These are phyloP conservation scores for Candida loeiensis DNA, from an alignment of 805 yeast species.

Conservation along the genomic window DNA sequence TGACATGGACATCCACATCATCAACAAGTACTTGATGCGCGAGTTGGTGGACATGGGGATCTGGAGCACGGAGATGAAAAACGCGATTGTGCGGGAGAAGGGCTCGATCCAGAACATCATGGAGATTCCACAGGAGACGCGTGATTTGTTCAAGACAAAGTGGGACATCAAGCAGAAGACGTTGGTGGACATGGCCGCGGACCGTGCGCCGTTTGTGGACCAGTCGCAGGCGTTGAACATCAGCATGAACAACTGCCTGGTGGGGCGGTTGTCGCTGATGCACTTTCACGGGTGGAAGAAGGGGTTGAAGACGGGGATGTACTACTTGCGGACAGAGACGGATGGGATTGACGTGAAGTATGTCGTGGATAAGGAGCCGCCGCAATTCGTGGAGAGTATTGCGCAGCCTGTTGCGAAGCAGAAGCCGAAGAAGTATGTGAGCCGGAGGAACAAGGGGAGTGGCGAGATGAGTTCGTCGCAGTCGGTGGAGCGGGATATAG, in stretches of 20 bases:
- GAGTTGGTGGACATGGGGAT: constrained; percentile 79
- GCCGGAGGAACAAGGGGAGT: background rate
- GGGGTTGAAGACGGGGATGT: constrained; percentile 40
- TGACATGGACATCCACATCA: constrained; percentile 92
- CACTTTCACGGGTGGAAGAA: constrained; percentile 42
- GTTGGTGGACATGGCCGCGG: constrained; percentile 84
- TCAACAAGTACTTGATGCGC: constrained; percentile 77
- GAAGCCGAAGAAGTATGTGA: constrained; percentile 6
- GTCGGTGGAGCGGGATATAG: background rate
- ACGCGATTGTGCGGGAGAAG: constrained; percentile 65
- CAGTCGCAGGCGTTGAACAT: constrained; percentile 47
- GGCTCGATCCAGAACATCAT: constrained; percentile 84
- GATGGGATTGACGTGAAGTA: constrained; percentile 7
- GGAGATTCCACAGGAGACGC: constrained; percentile 69
- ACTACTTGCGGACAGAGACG: constrained; percentile 33
- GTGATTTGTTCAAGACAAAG: constrained; percentile 83
- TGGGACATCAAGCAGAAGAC: constrained; percentile 93
- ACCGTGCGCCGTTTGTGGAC: constrained; percentile 66
- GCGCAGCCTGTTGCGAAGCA: constrained; percentile 4
- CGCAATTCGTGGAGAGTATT: constrained; percentile 2
- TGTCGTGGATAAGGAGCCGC: constrained; percentile 7
- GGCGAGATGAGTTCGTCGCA: too few species aligned
- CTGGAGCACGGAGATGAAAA: constrained; percentile 80
- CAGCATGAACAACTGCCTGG: constrained; percentile 33
- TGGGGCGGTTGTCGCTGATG: constrained; percentile 39